Evolutionary conservation across 2,329 filamentous ascomycete species (phyloP), one percentile per base, ranked within the genome.

Genomic region (Paraphoma sp.): DNA sequence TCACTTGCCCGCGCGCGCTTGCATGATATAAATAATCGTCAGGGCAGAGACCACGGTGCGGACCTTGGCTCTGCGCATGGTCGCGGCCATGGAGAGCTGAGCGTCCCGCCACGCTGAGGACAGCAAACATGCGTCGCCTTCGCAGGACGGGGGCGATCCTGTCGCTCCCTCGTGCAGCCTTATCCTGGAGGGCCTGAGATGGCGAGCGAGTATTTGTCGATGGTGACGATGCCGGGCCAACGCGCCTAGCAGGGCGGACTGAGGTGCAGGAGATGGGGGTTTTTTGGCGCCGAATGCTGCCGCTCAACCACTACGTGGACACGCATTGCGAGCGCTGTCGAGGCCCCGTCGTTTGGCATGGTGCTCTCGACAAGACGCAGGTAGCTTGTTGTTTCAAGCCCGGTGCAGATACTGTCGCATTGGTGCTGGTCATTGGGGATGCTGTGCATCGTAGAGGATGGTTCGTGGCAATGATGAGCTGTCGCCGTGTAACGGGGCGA

Each of bases 11-110:
- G 58, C 41, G 49, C 56, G 49, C 56, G 47, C 45, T 48, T 52
- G 57, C 54, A 54, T 42, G 51, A 59, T 69, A 67, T 67, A 70
- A 65, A 67, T 64, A 67, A 53, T 55, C 49, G 45, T 56, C 54
- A 51, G 49, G 57, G 57, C 46, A 47, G 57, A 53, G 51, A 55
- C 43, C 51, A 58, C 59, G 53, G 59, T 63, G 51, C 48, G 45
- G 45, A 59, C 59, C 70, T 68, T 70, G 72, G 71, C 67, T 65
- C 54, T 44, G 53, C 41, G 59, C 45, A 57, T 56, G 59, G 58
- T 55, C 51, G 61, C 51, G 59, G 64, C 63, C 57, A 60, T 63
- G 62, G 33, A 36, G 33, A 75, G 70, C 71, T 75, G 72, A 71
- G 60, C 33, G 48, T 51, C 46, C 62, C 68, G 67, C 70, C 67